Conservation (phyloP, 108 stramenopile genomes). For the Stephanodiscus minutulus region DNA sequence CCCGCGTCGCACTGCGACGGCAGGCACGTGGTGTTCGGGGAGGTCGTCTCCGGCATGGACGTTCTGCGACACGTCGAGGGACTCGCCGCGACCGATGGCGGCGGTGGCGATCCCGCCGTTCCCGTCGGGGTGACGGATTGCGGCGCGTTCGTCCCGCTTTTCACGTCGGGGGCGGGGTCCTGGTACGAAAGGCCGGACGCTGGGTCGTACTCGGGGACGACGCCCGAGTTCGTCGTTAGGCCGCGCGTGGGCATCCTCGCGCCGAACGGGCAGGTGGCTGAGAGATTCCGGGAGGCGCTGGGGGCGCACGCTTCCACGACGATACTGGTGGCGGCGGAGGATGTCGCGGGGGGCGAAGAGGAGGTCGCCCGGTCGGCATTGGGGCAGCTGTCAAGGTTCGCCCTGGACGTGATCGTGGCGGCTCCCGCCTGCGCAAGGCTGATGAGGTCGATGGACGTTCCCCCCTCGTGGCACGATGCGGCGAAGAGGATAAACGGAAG, state of each 20-base stretch:
- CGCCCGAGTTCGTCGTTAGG: slow-evolving; percentile 72
- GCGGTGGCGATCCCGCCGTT: slow-evolving; percentile 56
- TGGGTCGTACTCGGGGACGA: slow-evolving; percentile 68
- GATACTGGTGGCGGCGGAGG: slow-evolving; percentile 29
- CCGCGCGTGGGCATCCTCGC: slow-evolving; percentile 74
- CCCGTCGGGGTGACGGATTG: slow-evolving; percentile 76
- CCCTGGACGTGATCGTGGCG: slow-evolving; percentile 69
- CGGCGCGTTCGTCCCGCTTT: slow-evolving; percentile 60
- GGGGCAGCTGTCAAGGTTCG: slow-evolving; percentile 50
- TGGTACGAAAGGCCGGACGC: slow-evolving; percentile 84
- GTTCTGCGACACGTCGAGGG: slow-evolving; percentile 76
- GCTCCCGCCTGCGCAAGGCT: slow-evolving; percentile 66
- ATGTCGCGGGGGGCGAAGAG: slow-evolving; percentile 24
- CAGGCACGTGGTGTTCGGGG: slow-evolving; percentile 95
- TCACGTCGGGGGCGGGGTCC: slow-evolving; percentile 66
- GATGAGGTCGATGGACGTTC: slow-evolving; percentile 38
- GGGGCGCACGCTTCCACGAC: slow-evolving; percentile 40
- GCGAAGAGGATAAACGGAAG: slow-evolving; percentile 4
- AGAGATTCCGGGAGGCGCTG: slow-evolving; percentile 60
- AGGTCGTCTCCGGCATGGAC: slow-evolving; percentile 77
- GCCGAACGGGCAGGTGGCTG: slow-evolving; percentile 47
- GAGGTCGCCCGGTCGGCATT: slow-evolving; percentile 17
- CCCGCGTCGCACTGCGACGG: slow-evolving; percentile 88
- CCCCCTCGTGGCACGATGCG: slow-evolving; percentile 50
- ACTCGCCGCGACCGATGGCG: slow-evolving; percentile 10